A percentile compares a stretch with the other conserved stretches of the same genome.
phyloP scores from a whole-genome alignment of 768 basidiomycete genomes.

The Galerina sulciceps region DNA sequence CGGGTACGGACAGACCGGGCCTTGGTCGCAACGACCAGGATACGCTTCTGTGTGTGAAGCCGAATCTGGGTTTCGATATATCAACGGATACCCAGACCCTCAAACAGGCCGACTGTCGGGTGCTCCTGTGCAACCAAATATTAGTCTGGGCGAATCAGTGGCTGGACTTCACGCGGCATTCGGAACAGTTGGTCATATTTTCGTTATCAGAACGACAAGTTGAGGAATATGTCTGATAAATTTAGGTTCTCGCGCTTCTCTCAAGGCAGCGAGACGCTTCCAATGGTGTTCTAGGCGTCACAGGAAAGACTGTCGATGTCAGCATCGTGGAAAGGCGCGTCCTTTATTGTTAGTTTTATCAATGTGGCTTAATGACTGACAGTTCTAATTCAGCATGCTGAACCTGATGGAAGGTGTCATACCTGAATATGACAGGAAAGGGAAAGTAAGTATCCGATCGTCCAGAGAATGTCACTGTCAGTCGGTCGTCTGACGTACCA shows the following conservation, averaged over 20 bases:
- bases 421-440: constrained; percentile 75
- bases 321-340: constrained; percentile 72
- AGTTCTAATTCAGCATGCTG: constrained; percentile 54
- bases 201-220: neutral
- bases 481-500: constrained; percentile 4
- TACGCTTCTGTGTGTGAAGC: constrained; percentile 80
- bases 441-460: constrained; percentile 47
- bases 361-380: neutral
- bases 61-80: constrained; percentile 77
- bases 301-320: constrained; percentile 68
- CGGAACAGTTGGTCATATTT: constrained; percentile 55
- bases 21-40: constrained; percentile 71
- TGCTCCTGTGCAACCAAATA: constrained; percentile 71
- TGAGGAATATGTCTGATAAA: neutral
- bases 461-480: neutral
- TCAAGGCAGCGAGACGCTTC: constrained; percentile 42
- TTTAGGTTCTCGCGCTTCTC: constrained; percentile 64
- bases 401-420: constrained; percentile 81
- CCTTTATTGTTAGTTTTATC: neutral
- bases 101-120: constrained; percentile 57
- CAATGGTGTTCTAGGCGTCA: constrained; percentile 30
- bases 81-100: constrained; percentile 67
- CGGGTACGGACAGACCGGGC: constrained; percentile 77
- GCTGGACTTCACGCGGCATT: constrained; percentile 77
- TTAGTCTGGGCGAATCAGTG: constrained; percentile 73